Evolutionary conservation across 257 asterid genomes (phyloP).

Genomic region (Solanum commersonii): DNA sequence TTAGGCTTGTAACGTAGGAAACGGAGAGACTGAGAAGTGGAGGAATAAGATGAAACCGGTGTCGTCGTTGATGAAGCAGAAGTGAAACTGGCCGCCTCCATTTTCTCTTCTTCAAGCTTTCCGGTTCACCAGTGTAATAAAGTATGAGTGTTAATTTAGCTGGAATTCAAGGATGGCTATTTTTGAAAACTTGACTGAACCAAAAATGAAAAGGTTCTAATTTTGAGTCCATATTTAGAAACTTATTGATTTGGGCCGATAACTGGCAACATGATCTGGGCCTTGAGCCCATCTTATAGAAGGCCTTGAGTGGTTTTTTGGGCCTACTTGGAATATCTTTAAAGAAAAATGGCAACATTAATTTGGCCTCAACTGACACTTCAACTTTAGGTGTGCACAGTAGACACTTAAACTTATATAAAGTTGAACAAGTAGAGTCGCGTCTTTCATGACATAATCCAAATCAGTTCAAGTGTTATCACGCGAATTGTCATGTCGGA

Average conservation of each 20-base stretch:
- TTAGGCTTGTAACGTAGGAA: constrained; percentile 18
- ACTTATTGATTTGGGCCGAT: neutral
- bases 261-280: neutral
- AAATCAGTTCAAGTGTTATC: neutral
- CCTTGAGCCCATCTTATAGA: neutral
- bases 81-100: constrained; percentile 34
- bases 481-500: neutral
- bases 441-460: neutral
- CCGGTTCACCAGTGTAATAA: neutral
- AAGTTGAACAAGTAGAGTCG: no score
- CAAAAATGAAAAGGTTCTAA: neutral
- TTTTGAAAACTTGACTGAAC: neutral
- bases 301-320: neutral
- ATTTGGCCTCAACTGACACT: neutral
- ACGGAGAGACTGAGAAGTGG: constrained; percentile 14
- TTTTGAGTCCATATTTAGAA: neutral
- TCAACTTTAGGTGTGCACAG: neutral
- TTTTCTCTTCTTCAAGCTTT: constrained; percentile 17
- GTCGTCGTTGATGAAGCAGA: neutral
- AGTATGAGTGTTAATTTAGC: neutral
- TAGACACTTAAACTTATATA: no score
- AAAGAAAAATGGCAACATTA: neutral
- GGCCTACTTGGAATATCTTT: neutral
- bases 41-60: constrained; percentile 15
- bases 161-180: neutral